Base-by-base conservation (phyloP, 805 yeast species). In the Kuraishia cidri region DNA sequence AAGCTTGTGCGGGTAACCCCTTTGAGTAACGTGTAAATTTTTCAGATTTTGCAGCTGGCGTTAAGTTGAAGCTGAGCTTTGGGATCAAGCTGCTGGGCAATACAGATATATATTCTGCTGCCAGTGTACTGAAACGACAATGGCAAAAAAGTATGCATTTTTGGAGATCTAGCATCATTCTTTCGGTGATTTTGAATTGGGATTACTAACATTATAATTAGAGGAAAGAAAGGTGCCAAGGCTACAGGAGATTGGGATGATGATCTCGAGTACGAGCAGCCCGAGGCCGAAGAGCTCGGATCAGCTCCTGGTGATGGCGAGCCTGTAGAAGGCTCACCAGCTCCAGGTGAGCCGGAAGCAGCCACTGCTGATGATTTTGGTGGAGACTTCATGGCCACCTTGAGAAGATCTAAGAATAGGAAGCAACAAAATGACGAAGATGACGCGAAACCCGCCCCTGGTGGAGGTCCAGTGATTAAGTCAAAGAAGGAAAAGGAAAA, bases 401-500 rank as follows among this genome's bases (percentile, higher is more conserved):
- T 88, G 59, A 75, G 83, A 58, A 74, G 70, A 42, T 78, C 90
- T 37, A 84, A 84, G 62, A 72, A 73, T 56, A 84, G 83, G 70
- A 78, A 79, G 60, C 77, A 73, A 44, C 78, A 69, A 29, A 79
- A 75, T 35, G 75, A 72, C 39, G 77, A 74, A 45, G 72, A 72
- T 34, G 70, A 72, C 31, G 49, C 50, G n/a, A 51, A 46, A 40
- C 61, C 64, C 38, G 54, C 56, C 33, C 56, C 63, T 31, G 74
- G 68, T 31, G 60, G 53, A 21, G 86, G 73, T 20, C 86, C 90
- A 30, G 71, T 75, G 42, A 67, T 87, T 51, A 86, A 88, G 59
- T 75, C 90, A 37, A 92, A 90, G 72, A 87, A 90, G 62, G 97
- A 83, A 51, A 83, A 82, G 62, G 94, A 90, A 64, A 88, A 79